A percentile compares a stretch with the other conserved stretches of the same genome.
Conservation (phyloP, 306 rosid genomes). For the Senna siamea region DNA sequence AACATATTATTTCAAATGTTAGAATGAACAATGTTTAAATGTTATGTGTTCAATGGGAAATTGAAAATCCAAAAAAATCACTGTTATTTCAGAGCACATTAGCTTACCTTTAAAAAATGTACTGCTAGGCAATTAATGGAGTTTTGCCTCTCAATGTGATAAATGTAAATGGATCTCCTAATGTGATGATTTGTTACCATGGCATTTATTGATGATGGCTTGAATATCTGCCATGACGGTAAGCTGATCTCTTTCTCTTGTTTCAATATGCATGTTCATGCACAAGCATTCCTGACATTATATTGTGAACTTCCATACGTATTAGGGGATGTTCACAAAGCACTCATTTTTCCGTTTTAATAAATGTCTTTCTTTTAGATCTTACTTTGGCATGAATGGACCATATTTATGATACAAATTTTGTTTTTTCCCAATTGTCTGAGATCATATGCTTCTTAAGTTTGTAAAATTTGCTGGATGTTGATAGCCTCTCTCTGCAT, state of each 20-base stretch:
- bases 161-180: conserved; percentile 32
- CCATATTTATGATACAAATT: conserved; percentile 3
- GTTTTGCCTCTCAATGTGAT: conserved; percentile 13
- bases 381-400: conserved; percentile 15
- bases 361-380: conserved; percentile 9
- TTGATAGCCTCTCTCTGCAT: background rate
- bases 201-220: background rate
- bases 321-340: background rate
- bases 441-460: conserved; percentile 18
- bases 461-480: conserved; percentile 8
- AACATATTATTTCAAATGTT: background rate
- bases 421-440: conserved; percentile 18
- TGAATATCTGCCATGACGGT: conserved; percentile 25
- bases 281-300: conserved; percentile 15
- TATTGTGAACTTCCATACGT: background rate
- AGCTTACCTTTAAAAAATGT: conserved; percentile 8
- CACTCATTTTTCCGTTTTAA: conserved; percentile 8
- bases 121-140: conserved; percentile 4
- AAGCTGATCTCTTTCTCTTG: conserved; percentile 17
- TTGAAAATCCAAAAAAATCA: conserved; percentile 17
- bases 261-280: conserved; percentile 30
- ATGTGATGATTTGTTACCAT: conserved; percentile 18
- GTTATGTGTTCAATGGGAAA: conserved; percentile 20
- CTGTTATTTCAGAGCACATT: background rate
- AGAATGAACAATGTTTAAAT: conserved; percentile 10